These are phyloP conservation scores for Mrakia blollopis DNA, from an alignment of 768 basidiomycete genomes.

Conservation along the genomic window DNA sequence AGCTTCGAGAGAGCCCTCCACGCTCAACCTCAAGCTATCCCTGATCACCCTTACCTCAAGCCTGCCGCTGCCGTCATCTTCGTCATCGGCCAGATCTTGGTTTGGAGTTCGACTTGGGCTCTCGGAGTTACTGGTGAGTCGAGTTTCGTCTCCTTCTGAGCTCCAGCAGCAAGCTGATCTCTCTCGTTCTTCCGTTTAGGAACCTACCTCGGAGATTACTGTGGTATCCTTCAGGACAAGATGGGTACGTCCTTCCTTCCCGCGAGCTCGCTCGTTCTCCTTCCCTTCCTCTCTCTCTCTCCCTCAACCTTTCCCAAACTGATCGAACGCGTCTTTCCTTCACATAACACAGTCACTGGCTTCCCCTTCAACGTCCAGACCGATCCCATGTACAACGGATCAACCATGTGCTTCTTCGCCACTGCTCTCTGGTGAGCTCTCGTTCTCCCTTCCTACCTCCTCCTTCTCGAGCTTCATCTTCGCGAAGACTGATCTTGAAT, in stretches of 20 bases:
- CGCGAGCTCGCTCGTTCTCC: background rate
- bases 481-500: background rate
- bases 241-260: slow-evolving; percentile 52
- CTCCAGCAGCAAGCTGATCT: background rate
- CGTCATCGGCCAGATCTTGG: slow-evolving; percentile 71
- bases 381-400: slow-evolving; percentile 97
- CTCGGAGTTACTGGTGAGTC: slow-evolving; percentile 70
- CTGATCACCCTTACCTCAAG: slow-evolving; percentile 63
- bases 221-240: slow-evolving; percentile 55
- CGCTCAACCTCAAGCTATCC: slow-evolving; percentile 68
- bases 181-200: slow-evolving; percentile 41
- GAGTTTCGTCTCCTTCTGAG: background rate
- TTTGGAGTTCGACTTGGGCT: slow-evolving; percentile 80
- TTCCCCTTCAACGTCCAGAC: slow-evolving; percentile 93
- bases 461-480: background rate
- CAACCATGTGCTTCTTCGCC: slow-evolving; percentile 81
- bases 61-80: slow-evolving; percentile 55
- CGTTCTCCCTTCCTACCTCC: background rate
- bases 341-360: slow-evolving; percentile 59
- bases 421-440: slow-evolving; percentile 72
- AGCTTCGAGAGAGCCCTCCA: slow-evolving; percentile 71
- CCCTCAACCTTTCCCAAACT: background rate
- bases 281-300: background rate
- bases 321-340: slow-evolving; percentile 10
- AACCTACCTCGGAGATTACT: slow-evolving; percentile 65